Percentiles rank a stretch among this genome's conserved stretches.
These are phyloP conservation scores for Globisporangium acanthophoron DNA, from an alignment of 352 stramenopile genomes.

Conservation along the genomic window DNA sequence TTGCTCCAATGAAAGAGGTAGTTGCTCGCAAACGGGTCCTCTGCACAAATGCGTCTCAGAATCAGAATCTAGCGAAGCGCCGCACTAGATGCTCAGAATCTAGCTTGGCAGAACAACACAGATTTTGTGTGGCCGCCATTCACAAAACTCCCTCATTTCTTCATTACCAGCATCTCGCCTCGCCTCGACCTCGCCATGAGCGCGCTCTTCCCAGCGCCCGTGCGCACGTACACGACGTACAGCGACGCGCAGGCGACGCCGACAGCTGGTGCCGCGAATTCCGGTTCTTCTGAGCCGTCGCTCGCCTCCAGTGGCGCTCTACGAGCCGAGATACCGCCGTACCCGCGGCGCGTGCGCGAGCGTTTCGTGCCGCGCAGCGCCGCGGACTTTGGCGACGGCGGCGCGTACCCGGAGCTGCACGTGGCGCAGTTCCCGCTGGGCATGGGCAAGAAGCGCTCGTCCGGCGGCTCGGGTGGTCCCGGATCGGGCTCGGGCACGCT, in stretches of 20 bases:
- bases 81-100: too few species aligned
- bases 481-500: constrained; percentile 34
- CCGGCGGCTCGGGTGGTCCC: neutral
- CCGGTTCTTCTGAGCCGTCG: constrained; percentile 1
- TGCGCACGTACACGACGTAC: constrained; percentile 67
- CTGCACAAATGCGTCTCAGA: too few species aligned
- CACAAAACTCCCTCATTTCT: neutral
- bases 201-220: constrained; percentile 65
- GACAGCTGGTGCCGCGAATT: neutral
- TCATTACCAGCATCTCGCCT: constrained; percentile 1
- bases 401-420: constrained; percentile 98
- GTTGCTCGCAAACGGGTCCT: too few species aligned
- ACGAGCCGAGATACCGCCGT: constrained; percentile 27
- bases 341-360: constrained; percentile 41
- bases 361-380: constrained; percentile 55
- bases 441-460: constrained; percentile 89
- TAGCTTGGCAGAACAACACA: too few species aligned
- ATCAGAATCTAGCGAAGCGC: too few species aligned
- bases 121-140: too few species aligned
- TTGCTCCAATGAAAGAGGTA: too few species aligned
- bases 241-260: constrained; percentile 15
- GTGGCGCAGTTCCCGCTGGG: constrained; percentile 95
- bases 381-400: constrained; percentile 96
- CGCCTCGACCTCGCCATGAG: constrained; percentile 32
- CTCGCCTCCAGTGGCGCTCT: neutral